Base-by-base conservation (phyloP, 208 protist genomes). In the Endotrypanum monterogeii region DNA sequence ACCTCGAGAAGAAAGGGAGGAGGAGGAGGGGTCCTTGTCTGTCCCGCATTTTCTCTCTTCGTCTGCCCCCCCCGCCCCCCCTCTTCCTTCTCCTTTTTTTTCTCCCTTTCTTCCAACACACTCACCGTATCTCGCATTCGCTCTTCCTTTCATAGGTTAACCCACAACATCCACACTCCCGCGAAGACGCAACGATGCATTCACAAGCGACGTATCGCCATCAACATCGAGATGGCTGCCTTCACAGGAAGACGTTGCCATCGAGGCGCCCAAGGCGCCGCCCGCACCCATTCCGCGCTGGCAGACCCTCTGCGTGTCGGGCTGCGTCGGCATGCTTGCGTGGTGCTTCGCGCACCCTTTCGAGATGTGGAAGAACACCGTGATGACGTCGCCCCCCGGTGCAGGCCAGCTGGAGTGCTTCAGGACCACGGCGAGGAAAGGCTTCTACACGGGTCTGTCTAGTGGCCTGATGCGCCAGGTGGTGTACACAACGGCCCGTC, bases 331-430 rank as follows among this genome's bases (percentile, higher is more conserved):
- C 66, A 89, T 94, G 74, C 86, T 96, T 74, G 95, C 80, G 2
- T 98, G 95, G 95, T 81, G 83, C 80, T 92, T 98, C 74, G 82
- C 94, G 16, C 95, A 98, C 67, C 95, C 95, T 23, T 98, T 97
- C 73, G 94, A 98, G 82, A 97, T 96, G 89, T 92, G 95, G 89
- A 97, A 97, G 80, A 96, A 98, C 80, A 95, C 89, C n/a, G 88
- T 97, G 37, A 95, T 94, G 89, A 97, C 74, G 78, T 71, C 90
- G 7, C 82, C 87, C 0, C 72, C 71, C 23, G 89, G 89, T 69
- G 85, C 76, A 25, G 87, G 76, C 52, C 84, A 91, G 83, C 39
- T 82, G 56, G 82, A 84, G 0, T 80, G 73, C 52, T 83, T 92
- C 48, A 70, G 63, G 52, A 76, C 67, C 5, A 93, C 89, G 30